A percentile compares a stretch with the other conserved stretches of the same genome.
Evolutionary conservation across 768 basidiomycete genomes (phyloP).

Genomic region (Rhizopogon vinicolor): DNA sequence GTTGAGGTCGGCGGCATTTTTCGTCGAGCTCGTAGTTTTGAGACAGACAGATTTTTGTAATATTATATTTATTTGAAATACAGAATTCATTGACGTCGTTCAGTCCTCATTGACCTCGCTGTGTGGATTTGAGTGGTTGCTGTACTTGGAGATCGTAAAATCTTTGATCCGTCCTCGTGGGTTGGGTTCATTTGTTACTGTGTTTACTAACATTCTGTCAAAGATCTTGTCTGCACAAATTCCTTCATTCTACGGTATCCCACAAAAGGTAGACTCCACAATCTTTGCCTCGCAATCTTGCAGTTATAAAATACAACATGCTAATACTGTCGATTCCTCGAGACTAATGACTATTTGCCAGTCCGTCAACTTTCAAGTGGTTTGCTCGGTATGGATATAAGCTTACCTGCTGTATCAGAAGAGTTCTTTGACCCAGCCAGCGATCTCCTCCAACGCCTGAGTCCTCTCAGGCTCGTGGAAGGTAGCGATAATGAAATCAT

Average conservation of each 20-base stretch:
- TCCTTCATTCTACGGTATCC: neutral
- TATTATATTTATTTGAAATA: neutral
- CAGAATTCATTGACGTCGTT: neutral
- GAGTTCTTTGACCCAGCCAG: constrained; percentile 1
- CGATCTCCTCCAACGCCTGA: constrained; percentile 12
- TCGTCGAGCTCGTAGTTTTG: constrained; percentile 61
- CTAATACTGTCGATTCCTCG: too few relatives aligned
- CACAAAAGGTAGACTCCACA: neutral
- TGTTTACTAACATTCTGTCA: neutral
- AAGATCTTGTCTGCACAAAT: neutral
- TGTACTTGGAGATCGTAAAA: neutral
- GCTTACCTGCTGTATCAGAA: too few relatives aligned
- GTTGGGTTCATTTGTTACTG: neutral
- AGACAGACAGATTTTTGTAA: constrained; percentile 43
- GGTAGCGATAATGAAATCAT: constrained; percentile 14
- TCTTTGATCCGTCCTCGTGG: neutral
- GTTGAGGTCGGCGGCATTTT: constrained; percentile 45
- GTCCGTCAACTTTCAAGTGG: too few relatives aligned
- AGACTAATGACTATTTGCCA: too few relatives aligned
- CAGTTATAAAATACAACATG: too few relatives aligned
- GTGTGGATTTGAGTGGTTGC: neutral
- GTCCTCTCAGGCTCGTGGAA: constrained; percentile 27
- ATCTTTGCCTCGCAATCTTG: neutral
- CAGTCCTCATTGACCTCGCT: neutral
- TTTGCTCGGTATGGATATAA: too few relatives aligned